Evolutionary conservation across 257 asterid genomes (phyloP).

Genomic region (Solanum pennellii): DNA sequence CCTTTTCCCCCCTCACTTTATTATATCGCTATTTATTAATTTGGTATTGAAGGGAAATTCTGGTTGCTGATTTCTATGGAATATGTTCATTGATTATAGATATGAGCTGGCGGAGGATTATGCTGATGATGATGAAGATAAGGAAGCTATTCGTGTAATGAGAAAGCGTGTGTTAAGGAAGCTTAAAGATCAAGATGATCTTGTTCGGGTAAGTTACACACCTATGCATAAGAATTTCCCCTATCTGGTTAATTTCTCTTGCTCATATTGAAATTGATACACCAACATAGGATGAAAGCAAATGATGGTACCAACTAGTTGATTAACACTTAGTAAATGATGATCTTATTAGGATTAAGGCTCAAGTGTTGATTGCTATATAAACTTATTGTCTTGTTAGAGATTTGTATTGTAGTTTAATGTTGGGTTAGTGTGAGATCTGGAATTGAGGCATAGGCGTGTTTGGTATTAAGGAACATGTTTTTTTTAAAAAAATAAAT

Average conservation of each 20-base stretch:
- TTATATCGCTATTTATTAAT: background rate
- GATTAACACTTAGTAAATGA: background rate
- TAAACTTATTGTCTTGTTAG: background rate
- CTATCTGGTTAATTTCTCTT: background rate
- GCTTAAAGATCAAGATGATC: conserved; percentile 31
- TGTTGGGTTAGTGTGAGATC: background rate
- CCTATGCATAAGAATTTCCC: background rate
- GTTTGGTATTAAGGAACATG: background rate
- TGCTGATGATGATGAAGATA: conserved; percentile 66
- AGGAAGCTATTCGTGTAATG: conserved; percentile 36
- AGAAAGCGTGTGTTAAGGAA: conserved; percentile 52
- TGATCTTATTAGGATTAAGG: background rate
- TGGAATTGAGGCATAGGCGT: background rate
- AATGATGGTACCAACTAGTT: background rate
- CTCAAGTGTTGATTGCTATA: background rate
- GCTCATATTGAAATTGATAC: background rate
- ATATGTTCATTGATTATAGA: conserved; percentile 9
- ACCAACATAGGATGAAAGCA: background rate
- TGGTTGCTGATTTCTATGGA: background rate
- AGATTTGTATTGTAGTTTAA: background rate
- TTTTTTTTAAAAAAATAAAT: background rate
- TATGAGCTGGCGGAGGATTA: conserved; percentile 53
- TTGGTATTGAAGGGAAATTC: background rate
- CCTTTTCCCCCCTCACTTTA: background rate
- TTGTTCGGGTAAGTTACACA: conserved; percentile 27